phyloP scores from a whole-genome alignment of 208 protist genomes.

The Leishmania martiniquensis region DNA sequence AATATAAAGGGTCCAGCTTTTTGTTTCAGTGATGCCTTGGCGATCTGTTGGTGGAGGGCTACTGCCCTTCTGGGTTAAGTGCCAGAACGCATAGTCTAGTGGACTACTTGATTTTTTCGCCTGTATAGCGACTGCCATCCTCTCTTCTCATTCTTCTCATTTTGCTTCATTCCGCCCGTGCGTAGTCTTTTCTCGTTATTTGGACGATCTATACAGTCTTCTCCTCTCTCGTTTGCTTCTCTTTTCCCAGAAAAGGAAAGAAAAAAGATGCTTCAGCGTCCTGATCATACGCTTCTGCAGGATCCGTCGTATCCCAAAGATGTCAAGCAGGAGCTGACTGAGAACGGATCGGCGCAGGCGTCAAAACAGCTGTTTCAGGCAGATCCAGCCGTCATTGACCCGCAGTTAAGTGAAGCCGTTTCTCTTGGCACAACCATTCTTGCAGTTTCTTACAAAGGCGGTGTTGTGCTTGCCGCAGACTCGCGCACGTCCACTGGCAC shows the following conservation, averaged over 20 bases:
- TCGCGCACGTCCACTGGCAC: conserved; percentile 96
- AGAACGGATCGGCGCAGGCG: conserved; percentile 72
- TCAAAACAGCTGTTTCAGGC: conserved; percentile 68
- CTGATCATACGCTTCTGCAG: conserved; percentile 64
- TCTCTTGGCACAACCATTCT: conserved; percentile 98
- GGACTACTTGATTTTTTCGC: too few species aligned
- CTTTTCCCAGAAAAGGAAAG: not conserved
- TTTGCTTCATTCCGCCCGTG: not conserved
- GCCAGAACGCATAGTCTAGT: too few species aligned
- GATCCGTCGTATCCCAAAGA: conserved; percentile 80
- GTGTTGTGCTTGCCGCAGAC: conserved; percentile 98
- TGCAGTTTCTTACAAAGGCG: conserved; percentile 96
- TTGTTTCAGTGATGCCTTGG: too few species aligned
- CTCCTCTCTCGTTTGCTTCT: conserved; percentile 9
- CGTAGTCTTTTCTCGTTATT: not conserved
- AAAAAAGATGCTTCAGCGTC: conserved; percentile 72
- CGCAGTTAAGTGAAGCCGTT: conserved; percentile 84
- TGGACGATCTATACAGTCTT: too few species aligned
- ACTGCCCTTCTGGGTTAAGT: too few species aligned
- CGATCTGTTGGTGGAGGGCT: too few species aligned
- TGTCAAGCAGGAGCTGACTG: conserved; percentile 39
- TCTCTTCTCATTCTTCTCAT: not conserved
- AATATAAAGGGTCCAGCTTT: too few species aligned
- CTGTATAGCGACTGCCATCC: not conserved
- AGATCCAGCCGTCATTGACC: conserved; percentile 80